These are phyloP conservation scores for Thyridium curvatum DNA, from an alignment of 2,329 filamentous ascomycete genomes.

Conservation along the genomic window DNA sequence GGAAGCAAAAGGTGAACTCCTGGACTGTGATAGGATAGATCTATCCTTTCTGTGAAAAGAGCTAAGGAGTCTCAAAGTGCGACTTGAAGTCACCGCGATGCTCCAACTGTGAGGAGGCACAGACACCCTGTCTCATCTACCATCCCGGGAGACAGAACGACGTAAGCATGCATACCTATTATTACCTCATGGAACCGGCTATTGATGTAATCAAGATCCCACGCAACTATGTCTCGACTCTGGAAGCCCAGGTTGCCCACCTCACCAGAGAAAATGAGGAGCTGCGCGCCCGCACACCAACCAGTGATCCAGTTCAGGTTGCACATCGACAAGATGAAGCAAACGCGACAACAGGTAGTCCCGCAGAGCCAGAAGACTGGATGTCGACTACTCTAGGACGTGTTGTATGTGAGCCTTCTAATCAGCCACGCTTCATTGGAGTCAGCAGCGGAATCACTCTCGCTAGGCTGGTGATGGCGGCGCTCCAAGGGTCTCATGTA, in stretches of 20 bases:
- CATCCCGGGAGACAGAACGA: slow-evolving; percentile 9
- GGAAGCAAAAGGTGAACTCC: slow-evolving; percentile 9
- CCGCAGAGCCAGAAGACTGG: too few species aligned
- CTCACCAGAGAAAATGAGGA: slow-evolving; percentile 8
- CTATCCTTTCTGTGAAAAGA: too few species aligned
- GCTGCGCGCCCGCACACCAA: background rate
- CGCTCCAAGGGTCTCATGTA: slow-evolving; percentile 11
- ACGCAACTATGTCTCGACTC: slow-evolving; percentile 10
- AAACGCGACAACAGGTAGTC: too few species aligned
- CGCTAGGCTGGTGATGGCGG: slow-evolving; percentile 24
- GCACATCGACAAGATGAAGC: too few species aligned
- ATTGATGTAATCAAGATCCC: slow-evolving; percentile 5
- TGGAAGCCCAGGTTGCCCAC: slow-evolving; percentile 10
- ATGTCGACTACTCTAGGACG: slow-evolving; percentile 4
- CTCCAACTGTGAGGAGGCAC: slow-evolving; percentile 9
- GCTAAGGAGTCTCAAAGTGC: slow-evolving; percentile 4
- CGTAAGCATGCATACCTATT: too few species aligned
- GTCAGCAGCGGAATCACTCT: slow-evolving; percentile 22
- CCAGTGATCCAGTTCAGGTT: too few species aligned
- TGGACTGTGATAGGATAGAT: background rate
- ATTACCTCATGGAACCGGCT: too few species aligned
- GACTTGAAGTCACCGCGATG: slow-evolving; percentile 12
- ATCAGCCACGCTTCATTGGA: slow-evolving; percentile 22
- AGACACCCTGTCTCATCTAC: slow-evolving; percentile 9
- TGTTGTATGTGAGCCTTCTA: slow-evolving; percentile 6